A percentile compares a stretch with the other conserved stretches of the same genome.
These are phyloP conservation scores for Nyssa sinensis DNA, from an alignment of 148 eudicot species.

Conservation along the genomic window DNA sequence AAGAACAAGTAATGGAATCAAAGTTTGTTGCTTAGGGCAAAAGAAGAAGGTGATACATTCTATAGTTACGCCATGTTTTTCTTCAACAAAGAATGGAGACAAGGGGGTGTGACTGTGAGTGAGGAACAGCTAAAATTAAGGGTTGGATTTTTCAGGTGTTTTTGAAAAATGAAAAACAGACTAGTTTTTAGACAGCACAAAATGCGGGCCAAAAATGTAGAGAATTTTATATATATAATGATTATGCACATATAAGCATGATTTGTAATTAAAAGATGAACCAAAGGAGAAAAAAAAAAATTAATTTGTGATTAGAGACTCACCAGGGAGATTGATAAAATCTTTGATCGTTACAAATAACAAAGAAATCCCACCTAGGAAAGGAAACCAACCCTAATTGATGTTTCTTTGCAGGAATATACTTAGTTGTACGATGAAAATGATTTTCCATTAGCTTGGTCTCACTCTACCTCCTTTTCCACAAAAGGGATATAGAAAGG, in stretches of 20 bases:
- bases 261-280: no score
- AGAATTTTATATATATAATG: background rate
- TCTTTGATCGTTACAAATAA: no score
- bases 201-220: background rate
- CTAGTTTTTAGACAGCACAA: slow-evolving; percentile 8
- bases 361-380: no score
- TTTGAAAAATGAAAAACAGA: slow-evolving; percentile 4
- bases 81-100: slow-evolving; percentile 8
- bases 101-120: slow-evolving; percentile 9
- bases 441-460: no score
- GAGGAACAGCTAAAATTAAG: background rate
- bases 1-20: background rate
- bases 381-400: no score
- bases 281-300: background rate
- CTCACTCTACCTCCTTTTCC: no score
- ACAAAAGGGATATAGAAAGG: no score
- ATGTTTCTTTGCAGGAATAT: no score
- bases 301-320: background rate
- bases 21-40: background rate
- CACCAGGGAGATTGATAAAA: no score
- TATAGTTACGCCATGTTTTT: background rate
- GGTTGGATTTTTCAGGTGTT: background rate
- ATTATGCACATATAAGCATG: background rate
- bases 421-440: no score
- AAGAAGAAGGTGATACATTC: slow-evolving; percentile 11